A percentile compares a stretch with the other conserved stretches of the same genome.
phyloP scores from a whole-genome alignment of 805 yeast species.

The Barnettozyma vustinii region DNA sequence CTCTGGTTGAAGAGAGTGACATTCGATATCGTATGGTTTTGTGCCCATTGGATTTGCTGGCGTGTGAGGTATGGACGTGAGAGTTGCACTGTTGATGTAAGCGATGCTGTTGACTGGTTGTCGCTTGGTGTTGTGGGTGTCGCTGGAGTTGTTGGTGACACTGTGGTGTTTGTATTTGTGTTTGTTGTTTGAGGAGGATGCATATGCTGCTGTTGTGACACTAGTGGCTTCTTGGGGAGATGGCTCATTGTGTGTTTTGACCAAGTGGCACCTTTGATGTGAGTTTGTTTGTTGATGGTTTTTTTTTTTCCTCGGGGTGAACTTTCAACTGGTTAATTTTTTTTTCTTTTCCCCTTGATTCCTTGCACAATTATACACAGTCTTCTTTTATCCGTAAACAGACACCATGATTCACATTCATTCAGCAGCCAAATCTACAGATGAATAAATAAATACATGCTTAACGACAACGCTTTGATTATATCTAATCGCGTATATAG shows the following conservation, averaged over 20 bases:
- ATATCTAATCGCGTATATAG: neutral
- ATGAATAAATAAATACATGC: no score
- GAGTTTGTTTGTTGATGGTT: no score
- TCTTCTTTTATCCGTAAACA: no score
- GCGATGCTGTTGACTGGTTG: neutral
- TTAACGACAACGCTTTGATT: no score
- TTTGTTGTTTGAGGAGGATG: neutral
- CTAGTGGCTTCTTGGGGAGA: neutral
- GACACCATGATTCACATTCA: no score
- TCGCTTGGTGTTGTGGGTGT: slow-evolving; percentile 1
- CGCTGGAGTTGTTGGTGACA: neutral
- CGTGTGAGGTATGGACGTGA: slow-evolving; percentile 59
- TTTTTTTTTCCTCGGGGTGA: no score
- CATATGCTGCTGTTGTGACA: neutral
- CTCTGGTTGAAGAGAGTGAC: slow-evolving; percentile 44
- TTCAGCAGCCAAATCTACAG: no score
- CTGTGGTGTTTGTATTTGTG: neutral
- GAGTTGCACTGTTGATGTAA: slow-evolving; percentile 33
- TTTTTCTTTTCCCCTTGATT: no score
- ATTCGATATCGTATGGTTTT: slow-evolving; percentile 46
- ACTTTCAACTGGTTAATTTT: no score
- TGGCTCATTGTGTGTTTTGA: neutral
- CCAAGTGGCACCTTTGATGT: no score
- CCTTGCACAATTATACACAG: no score
- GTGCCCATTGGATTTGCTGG: slow-evolving; percentile 47